phyloP scores from a whole-genome alignment of 2,329 filamentous ascomycete species.

The Lasiodiplodia gonubiensis region DNA sequence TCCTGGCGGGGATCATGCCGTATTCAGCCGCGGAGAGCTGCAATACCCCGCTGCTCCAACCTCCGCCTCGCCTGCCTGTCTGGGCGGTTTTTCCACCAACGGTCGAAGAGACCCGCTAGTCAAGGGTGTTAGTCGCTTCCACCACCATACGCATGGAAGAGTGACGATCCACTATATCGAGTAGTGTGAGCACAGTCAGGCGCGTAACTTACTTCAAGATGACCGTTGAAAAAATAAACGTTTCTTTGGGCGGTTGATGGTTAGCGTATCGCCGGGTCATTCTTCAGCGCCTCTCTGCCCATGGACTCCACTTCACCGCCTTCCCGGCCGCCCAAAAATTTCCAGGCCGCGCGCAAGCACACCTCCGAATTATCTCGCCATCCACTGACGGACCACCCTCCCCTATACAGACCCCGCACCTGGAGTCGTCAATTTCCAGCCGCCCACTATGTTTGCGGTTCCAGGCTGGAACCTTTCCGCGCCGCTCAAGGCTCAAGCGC shows the following conservation, averaged over 20 bases:
- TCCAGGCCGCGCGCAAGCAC: background rate
- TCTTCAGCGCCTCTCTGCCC: no score
- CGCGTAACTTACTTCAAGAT: no score
- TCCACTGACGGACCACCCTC: background rate
- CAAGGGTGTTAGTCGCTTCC: no score
- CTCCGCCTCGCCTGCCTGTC: no score
- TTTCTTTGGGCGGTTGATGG: no score
- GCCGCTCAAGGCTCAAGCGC: slow-evolving; percentile 73
- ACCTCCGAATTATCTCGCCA: background rate
- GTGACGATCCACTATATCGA: no score
- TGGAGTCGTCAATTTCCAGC: background rate
- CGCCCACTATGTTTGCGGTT: slow-evolving; percentile 81
- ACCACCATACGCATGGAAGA: no score
- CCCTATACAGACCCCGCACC: background rate
- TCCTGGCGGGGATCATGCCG: background rate
- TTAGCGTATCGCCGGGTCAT: no score
- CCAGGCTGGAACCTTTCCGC: slow-evolving; percentile 87
- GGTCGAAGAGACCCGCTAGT: no score
- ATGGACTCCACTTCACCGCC: background rate
- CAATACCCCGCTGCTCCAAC: background rate
- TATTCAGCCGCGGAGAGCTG: background rate
- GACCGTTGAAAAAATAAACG: no score
- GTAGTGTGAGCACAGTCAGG: no score
- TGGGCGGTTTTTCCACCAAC: no score
- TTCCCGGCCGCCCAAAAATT: background rate